Percentiles rank a stretch among this genome's conserved stretches.
Evolutionary conservation across 106 monocot species (phyloP).

Genomic region (Dendrobium nobile): DNA sequence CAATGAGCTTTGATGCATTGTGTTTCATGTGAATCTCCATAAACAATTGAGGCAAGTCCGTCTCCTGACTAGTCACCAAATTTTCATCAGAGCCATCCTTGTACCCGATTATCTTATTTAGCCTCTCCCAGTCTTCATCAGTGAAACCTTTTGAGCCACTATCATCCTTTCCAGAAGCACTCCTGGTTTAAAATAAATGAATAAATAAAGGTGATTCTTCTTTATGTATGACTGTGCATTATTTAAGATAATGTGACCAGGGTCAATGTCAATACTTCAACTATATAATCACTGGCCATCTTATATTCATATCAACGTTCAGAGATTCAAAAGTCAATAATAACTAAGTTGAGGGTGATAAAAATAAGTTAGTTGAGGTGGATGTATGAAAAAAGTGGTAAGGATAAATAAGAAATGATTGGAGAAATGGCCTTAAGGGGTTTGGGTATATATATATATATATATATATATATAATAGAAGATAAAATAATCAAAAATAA

Average conservation of each 20-base stretch:
- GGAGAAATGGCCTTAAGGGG: not conserved
- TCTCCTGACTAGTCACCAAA: constrained; percentile 30
- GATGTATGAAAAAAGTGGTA: not conserved
- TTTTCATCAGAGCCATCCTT: constrained; percentile 71
- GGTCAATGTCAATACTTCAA: not conserved
- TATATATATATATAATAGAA: not conserved
- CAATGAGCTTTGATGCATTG: constrained; percentile 80
- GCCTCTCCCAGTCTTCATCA: constrained; percentile 78
- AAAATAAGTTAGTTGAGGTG: not conserved
- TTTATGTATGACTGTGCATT: not conserved
- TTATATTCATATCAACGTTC: not conserved
- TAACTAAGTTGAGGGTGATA: not conserved
- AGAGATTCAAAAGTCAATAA: not conserved
- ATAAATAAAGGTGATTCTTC: not conserved
- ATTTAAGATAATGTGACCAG: not conserved
- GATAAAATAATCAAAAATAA: not conserved
- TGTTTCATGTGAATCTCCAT: constrained; percentile 91
- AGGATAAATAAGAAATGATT: not conserved
- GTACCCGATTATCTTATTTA: constrained; percentile 88
- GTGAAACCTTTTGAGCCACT: constrained; percentile 52
- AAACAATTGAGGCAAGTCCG: constrained; percentile 50
- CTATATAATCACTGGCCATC: not conserved
- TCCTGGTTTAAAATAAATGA: constrained; percentile 33
- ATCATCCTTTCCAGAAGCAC: constrained; percentile 45
- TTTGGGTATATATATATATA: not conserved